Evolutionary conservation across 192 early-diverging fungal species (phyloP).

Genomic region (Linnemannia elongata): DNA sequence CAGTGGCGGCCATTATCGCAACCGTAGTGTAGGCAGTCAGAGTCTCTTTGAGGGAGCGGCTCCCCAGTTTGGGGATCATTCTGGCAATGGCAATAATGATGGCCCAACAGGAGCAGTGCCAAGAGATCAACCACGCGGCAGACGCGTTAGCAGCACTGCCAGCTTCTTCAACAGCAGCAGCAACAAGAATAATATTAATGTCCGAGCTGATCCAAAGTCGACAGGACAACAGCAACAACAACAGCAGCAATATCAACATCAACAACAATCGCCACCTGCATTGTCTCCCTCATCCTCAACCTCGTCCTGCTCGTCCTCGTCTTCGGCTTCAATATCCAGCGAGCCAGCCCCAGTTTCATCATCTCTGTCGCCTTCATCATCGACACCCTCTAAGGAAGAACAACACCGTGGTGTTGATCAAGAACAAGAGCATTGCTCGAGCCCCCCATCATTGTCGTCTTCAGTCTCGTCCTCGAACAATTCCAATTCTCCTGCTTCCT

Average conservation of each 20-base stretch:
- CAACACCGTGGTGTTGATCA: not conserved
- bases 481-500: not conserved
- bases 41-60: not conserved
- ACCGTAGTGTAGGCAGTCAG: not conserved
- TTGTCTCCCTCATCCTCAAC: not conserved
- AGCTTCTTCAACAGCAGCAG: not conserved
- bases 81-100: not conserved
- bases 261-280: not conserved
- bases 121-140: not conserved
- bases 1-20: not conserved
- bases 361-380: not conserved
- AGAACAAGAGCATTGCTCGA: not conserved
- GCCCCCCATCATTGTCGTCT: constrained; percentile 16
- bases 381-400: not conserved
- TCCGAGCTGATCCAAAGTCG: not conserved
- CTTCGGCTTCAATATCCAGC: not conserved
- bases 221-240: not conserved
- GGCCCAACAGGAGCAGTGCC: not conserved
- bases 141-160: not conserved
- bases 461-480: not conserved
- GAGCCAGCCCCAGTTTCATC: not conserved
- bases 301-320: not conserved
- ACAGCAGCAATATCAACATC: not conserved
- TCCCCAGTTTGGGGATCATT: not conserved
- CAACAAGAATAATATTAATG: not conserved